Evolutionary conservation across 768 basidiomycete species (phyloP).

Genomic region (Amanita phalloides): DNA sequence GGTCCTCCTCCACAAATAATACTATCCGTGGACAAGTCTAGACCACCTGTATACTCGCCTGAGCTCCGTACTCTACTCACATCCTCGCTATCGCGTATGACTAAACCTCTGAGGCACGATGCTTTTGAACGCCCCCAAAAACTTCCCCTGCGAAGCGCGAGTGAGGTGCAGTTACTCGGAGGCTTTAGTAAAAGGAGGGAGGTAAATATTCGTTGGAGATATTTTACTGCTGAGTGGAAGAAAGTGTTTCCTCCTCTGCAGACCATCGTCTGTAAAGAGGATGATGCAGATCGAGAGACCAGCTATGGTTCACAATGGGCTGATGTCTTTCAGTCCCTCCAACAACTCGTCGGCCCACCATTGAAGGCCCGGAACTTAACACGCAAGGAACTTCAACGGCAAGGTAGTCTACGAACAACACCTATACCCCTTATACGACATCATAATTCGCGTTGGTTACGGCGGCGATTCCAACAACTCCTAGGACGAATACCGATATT

Average conservation of each 20-base stretch:
- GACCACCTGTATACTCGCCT: slow-evolving; percentile 56
- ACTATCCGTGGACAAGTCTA: slow-evolving; percentile 36
- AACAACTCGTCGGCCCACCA: background rate
- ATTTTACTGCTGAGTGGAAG: slow-evolving; percentile 40
- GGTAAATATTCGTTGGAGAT: slow-evolving; percentile 63
- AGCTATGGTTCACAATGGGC: background rate
- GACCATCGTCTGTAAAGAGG: background rate
- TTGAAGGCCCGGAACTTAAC: background rate
- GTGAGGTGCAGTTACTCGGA: slow-evolving; percentile 50
- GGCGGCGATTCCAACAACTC: slow-evolving; percentile 48
- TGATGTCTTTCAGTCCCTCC: background rate
- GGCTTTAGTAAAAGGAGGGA: slow-evolving; percentile 65
- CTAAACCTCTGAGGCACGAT: slow-evolving; percentile 29
- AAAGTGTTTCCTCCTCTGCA: slow-evolving; percentile 55
- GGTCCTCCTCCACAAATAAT: slow-evolving; percentile 39
- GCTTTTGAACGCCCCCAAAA: slow-evolving; percentile 39
- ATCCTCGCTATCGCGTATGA: slow-evolving; percentile 32
- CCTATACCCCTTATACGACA: background rate
- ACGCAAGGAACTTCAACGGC: background rate
- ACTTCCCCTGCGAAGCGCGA: slow-evolving; percentile 46
- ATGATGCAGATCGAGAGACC: background rate
- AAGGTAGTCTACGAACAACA: background rate
- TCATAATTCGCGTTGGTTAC: slow-evolving; percentile 37
- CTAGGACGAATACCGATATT: slow-evolving; percentile 51
- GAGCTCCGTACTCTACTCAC: slow-evolving; percentile 55